These are phyloP conservation scores for Brassica nigra DNA, from an alignment of 345 rosid species.

Conservation along the genomic window DNA sequence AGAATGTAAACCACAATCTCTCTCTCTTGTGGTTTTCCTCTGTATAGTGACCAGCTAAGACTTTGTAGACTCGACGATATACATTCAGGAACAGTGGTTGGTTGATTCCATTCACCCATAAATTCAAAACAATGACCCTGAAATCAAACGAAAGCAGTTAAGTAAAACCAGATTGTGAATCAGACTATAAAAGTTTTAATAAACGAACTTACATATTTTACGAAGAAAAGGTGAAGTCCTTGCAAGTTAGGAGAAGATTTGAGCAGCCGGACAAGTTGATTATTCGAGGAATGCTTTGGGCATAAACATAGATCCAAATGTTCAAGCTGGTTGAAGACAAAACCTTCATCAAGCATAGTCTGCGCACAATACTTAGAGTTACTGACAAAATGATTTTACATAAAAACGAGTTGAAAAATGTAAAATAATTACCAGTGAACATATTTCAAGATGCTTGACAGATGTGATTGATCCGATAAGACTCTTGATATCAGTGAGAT, in stretches of 20 bases:
- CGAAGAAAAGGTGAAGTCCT: no score
- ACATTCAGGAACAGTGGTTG: neutral
- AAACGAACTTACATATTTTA: slow-evolving; percentile 7
- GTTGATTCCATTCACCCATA: neutral
- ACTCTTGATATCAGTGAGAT: neutral
- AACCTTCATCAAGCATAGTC: neutral
- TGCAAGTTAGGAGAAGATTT: neutral
- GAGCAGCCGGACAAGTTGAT: neutral
- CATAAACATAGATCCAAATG: no score
- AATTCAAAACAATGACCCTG: neutral
- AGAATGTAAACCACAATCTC: neutral
- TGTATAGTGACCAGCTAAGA: neutral
- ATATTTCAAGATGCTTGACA: neutral
- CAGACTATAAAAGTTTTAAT: no score
- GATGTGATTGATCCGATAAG: slow-evolving; percentile 17
- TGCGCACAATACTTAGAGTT: neutral
- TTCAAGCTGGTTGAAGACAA: no score
- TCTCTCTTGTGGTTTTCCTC: neutral
- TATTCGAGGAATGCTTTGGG: no score
- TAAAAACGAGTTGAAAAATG: neutral
- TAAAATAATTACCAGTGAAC: neutral
- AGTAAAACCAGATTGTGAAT: neutral
- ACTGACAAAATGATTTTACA: neutral
- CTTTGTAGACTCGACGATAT: slow-evolving; percentile 9
- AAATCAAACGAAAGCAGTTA: neutral